Percentiles rank a stretch among this genome's conserved stretches.
phyloP scores from a whole-genome alignment of 1,284 basidiomycete genomes.

The Pterulicium gracile region DNA sequence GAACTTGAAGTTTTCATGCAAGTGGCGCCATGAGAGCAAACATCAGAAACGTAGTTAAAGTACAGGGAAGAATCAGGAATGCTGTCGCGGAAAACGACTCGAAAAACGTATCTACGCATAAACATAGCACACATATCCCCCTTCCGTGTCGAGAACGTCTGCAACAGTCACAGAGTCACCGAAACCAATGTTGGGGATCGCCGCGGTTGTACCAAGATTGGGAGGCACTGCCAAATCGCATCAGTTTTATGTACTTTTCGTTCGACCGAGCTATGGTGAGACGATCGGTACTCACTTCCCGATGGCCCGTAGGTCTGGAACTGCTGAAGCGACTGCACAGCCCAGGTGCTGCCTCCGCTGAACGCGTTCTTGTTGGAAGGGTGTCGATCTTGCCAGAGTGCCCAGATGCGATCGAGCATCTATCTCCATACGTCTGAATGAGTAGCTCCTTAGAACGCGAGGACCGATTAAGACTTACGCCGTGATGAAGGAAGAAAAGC shows the following conservation, averaged over 20 bases:
- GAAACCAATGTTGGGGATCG: neutral
- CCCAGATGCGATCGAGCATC: slow-evolving; percentile 1
- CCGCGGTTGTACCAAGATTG: neutral
- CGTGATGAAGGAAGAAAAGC: slow-evolving; percentile 1
- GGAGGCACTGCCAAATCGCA: neutral
- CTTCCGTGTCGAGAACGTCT: slow-evolving; percentile 1
- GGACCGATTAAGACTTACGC: neutral
- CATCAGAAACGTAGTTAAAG: too few relatives aligned
- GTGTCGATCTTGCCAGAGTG: neutral
- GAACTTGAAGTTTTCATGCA: too few relatives aligned
- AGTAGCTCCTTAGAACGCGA: neutral
- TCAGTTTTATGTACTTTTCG: too few relatives aligned
- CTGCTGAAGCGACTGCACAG: too few relatives aligned
- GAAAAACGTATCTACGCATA: too few relatives aligned
- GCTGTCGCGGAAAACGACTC: too few relatives aligned
- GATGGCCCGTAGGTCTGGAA: too few relatives aligned
- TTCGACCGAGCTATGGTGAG: too few relatives aligned
- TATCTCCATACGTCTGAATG: neutral
- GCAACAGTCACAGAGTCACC: neutral
- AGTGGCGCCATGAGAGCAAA: too few relatives aligned
- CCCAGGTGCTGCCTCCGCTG: neutral
- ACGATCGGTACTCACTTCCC: too few relatives aligned
- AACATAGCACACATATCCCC: slow-evolving; percentile 3
- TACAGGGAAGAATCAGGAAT: too few relatives aligned
- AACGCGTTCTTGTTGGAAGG: neutral